Conservation (phyloP, 352 stramenopile species). For the Phytophthora pinifolia region DNA sequence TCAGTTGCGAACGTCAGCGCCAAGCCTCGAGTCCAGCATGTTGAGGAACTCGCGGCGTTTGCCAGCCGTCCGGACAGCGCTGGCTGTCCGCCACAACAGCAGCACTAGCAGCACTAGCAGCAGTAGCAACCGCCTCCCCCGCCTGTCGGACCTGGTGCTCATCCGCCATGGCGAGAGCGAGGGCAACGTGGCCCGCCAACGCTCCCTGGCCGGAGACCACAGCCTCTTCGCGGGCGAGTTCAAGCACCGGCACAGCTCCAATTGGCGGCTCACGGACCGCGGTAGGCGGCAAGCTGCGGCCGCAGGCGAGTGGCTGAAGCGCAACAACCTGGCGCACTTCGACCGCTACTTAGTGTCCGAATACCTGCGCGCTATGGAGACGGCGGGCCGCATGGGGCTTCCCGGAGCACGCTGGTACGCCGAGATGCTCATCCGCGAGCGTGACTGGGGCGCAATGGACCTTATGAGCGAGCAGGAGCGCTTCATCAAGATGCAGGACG, state of each 20-base stretch:
- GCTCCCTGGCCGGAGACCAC: constrained; percentile 82
- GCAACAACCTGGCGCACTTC: constrained; percentile 77
- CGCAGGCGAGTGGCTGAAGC: constrained; percentile 79
- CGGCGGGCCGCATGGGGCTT: constrained; percentile 72
- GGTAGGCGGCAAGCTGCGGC: constrained; percentile 68
- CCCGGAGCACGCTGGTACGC: constrained; percentile 81
- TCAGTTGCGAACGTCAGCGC: constrained; percentile 31
- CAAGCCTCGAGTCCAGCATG: constrained; percentile 15
- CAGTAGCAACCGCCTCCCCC: constrained; percentile 41
- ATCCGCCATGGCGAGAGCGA: constrained; percentile 90
- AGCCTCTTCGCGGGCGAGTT: constrained; percentile 88
- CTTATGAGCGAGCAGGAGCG: constrained; percentile 89
- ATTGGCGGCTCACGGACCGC: constrained; percentile 88
- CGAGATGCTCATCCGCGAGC: constrained; percentile 88
- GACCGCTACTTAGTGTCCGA: constrained; percentile 88
- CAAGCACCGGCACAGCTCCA: constrained; percentile 87
- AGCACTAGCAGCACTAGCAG: constrained; percentile 12
- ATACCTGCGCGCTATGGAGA: constrained; percentile 88
- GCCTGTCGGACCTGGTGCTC: constrained; percentile 81
- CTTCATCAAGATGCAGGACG: constrained; percentile 88
- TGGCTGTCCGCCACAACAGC: constrained; percentile 8
- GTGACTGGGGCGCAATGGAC: constrained; percentile 90
- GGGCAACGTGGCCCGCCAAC: constrained; percentile 84
- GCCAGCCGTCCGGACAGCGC: background rate
- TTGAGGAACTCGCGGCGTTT: constrained; percentile 19